phyloP scores from a whole-genome alignment of 2,329 filamentous ascomycete species.

The Didymella sp. region DNA sequence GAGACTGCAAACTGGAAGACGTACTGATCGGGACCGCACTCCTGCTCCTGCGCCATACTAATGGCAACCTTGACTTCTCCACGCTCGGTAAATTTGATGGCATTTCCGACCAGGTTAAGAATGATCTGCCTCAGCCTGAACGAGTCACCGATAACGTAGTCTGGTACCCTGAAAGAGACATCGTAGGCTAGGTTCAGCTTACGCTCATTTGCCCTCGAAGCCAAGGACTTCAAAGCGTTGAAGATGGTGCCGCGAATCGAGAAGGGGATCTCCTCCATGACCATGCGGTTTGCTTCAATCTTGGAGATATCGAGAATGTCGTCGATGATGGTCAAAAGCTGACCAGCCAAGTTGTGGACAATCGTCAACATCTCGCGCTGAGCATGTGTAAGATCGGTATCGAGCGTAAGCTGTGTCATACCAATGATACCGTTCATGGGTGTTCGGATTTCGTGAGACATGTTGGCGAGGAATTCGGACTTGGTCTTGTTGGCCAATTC shows the following conservation, averaged over 20 bases:
- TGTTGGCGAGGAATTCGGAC: constrained; percentile 97
- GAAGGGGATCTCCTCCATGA: constrained; percentile 97
- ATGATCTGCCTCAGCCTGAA: constrained; percentile 97
- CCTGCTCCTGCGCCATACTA: constrained; percentile 70
- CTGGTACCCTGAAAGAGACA: constrained; percentile 90
- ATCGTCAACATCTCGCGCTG: constrained; percentile 99
- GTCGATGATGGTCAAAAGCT: constrained; percentile 95
- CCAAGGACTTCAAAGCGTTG: constrained; percentile 93
- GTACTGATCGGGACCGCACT: constrained; percentile 77
- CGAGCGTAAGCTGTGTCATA: constrained; percentile 95
- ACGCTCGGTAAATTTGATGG: constrained; percentile 98
- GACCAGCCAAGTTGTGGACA: constrained; percentile 95
- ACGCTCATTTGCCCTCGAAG: constrained; percentile 97
- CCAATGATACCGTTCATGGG: constrained; percentile 98
- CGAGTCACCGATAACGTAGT: constrained; percentile 94
- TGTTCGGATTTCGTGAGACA: constrained; percentile 98
- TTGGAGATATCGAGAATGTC: constrained; percentile 73
- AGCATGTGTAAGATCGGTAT: constrained; percentile 91
- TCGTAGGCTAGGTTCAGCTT: constrained; percentile 91
- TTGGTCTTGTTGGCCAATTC: constrained; percentile 98
- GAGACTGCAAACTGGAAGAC: constrained; percentile 95
- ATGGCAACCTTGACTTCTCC: constrained; percentile 97
- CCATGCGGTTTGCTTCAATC: constrained; percentile 96
- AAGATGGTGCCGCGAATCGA: constrained; percentile 93
- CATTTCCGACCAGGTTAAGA: constrained; percentile 94